Evolutionary conservation across 345 rosid genomes (phyloP).

Genomic region (Garcia nutans): DNA sequence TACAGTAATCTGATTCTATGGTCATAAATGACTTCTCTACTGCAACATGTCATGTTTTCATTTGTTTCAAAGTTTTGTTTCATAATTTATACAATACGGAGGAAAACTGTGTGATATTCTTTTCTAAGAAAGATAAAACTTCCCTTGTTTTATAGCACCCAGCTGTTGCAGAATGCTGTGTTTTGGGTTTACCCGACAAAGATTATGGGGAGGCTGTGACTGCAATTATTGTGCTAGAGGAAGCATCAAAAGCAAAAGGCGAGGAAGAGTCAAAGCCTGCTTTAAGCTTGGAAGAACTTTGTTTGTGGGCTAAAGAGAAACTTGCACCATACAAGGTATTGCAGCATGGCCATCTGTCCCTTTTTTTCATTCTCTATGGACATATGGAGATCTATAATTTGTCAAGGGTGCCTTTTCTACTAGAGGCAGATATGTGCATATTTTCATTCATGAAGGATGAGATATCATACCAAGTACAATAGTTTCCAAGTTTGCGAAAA

Average conservation of each 20-base stretch:
- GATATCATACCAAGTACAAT: background rate
- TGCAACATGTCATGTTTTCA: background rate
- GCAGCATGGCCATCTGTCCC: conserved; percentile 1
- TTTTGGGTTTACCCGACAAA: conserved; percentile 83
- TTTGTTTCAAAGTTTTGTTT: background rate
- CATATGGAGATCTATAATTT: background rate
- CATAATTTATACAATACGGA: background rate
- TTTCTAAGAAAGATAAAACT: background rate
- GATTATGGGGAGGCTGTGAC: conserved; percentile 84
- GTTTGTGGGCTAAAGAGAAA: conserved; percentile 84
- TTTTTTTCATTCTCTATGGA: background rate
- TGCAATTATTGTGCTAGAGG: conserved; percentile 64
- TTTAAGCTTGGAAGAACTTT: conserved; percentile 70
- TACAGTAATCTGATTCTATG: background rate
- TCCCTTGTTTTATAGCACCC: conserved; percentile 62
- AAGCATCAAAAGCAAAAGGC: conserved; percentile 43
- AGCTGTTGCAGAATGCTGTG: conserved; percentile 78
- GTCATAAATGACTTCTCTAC: background rate
- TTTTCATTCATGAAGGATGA: background rate
- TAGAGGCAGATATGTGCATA: background rate
- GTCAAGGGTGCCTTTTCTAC: background rate
- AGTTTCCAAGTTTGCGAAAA: background rate
- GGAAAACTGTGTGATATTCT: background rate
- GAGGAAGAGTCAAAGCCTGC: conserved; percentile 51
- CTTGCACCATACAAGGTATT: conserved; percentile 98